Evolutionary conservation across 768 basidiomycete species (phyloP), one percentile per base, ranked within the genome.

Genomic region (Leccinum uliginosum): DNA sequence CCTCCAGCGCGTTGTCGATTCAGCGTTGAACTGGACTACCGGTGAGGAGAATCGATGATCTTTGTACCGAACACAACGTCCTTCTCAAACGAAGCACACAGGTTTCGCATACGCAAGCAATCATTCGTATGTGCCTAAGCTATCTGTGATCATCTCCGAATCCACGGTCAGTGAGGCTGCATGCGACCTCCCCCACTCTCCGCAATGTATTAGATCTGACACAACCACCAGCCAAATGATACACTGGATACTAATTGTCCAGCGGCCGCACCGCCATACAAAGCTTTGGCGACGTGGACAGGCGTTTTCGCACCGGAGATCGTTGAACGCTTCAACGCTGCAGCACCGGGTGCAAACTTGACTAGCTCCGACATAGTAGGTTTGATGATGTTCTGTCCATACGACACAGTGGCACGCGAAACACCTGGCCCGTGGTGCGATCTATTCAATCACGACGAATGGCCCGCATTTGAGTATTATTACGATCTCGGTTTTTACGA

Each of bases 401-500:
- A 93, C 65, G 86, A 91, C 54, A 87, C 80, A 30, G 78, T 82
- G 43, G 79, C 76, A 8, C 71, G 66, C 46, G 75, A 80, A 55
- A 61, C 56, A 21, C 64, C 70, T 49, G 86, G 85, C 59, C 80
- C 79, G 2, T 93, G 87, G 74, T 94, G 93, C 66, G 67, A 66
- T 4, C 65, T 91, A 6, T 93, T 94, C 70, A 73, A 73, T 0
- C 44, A 63, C 12, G 70, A 76, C 0, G 90, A 91, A 43, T 92
- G 86, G 66, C 71, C 71, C 9, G 76, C 75, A 1, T 86, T 83
- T 61, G 89, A 86, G 62, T 91, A 90, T 65, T 73, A 73, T 35
- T 77, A 77, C 6, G 91, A 93, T 63, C 71, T 93, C 14, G 78
- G 80, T 60, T 86, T 91, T 67, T 93, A 82, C 67, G 93, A 93